Percentiles rank a stretch among this genome's conserved stretches.
Evolutionary conservation across 495 filamentous ascomycete species (phyloP).

Genomic region (Podospora pseudopauciseta): DNA sequence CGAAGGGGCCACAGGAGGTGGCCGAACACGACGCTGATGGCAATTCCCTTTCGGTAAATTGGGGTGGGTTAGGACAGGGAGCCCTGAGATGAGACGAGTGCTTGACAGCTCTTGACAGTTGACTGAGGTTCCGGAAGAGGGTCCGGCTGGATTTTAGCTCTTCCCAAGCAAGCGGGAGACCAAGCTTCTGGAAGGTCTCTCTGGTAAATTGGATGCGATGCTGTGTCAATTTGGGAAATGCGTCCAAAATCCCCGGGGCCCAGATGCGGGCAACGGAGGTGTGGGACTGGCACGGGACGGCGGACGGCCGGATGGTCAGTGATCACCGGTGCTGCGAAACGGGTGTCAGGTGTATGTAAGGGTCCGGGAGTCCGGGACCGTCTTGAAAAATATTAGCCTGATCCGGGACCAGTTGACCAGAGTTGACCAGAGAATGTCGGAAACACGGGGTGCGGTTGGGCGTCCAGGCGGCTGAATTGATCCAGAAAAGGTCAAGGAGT

Average conservation of each 20-base stretch:
- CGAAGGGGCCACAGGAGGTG: conserved; percentile 7
- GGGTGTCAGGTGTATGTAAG: background rate
- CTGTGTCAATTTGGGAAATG: background rate
- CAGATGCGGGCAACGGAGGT: conserved; percentile 20
- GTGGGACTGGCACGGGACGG: conserved; percentile 2
- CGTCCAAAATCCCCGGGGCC: conserved; percentile 3
- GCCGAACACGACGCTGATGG: conserved; percentile 10
- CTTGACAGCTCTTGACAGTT: conserved; percentile 13
- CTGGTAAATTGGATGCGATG: conserved; percentile 1
- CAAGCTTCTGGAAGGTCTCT: background rate
- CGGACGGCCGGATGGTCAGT: conserved; percentile 4
- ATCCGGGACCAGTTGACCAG: conserved; percentile 6
- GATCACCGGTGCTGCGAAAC: conserved; percentile 26
- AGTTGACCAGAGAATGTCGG: background rate
- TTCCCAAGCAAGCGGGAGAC: background rate
- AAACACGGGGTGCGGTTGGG: conserved; percentile 8
- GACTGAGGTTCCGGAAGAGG: conserved; percentile 11
- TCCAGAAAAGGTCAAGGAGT: conserved; percentile 10
- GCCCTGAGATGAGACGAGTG: conserved; percentile 17
- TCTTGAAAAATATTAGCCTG: conserved; percentile 28
- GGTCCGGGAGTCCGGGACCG: conserved; percentile 1
- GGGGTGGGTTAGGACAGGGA: conserved; percentile 14
- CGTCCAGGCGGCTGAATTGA: conserved; percentile 4
- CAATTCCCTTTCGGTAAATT: conserved; percentile 22
- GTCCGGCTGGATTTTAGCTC: conserved; percentile 2